Conservation (phyloP, 2,329 filamentous ascomycete genomes). For the Fusarium torreyae region DNA sequence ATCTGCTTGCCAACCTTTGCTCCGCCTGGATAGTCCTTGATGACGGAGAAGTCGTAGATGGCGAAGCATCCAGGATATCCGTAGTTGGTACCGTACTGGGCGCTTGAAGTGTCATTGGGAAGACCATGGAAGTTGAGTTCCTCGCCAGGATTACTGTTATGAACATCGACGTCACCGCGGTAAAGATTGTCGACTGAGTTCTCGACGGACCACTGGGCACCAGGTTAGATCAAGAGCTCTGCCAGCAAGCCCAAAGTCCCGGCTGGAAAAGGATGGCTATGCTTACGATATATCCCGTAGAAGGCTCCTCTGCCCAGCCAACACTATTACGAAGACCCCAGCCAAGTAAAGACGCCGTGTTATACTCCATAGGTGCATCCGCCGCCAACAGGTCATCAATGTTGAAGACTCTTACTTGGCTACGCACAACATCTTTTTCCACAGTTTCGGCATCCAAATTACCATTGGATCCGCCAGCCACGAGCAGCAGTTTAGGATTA, state of each 20-base stretch:
- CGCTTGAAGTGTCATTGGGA: constrained; percentile 14
- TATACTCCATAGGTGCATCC: not conserved
- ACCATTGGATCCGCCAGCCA: constrained; percentile 18
- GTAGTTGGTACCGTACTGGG: constrained; percentile 11
- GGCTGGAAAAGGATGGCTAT: not conserved
- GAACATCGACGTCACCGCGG: constrained; percentile 8
- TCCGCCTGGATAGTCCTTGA: constrained; percentile 4
- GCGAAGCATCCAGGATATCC: constrained; percentile 24
- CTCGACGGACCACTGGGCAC: constrained; percentile 13
- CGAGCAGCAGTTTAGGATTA: constrained; percentile 15
- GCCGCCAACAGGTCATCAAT: constrained; percentile 11
- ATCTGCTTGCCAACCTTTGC: constrained; percentile 17
- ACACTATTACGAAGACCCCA: constrained; percentile 28
- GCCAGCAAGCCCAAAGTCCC: no score
- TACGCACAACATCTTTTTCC: constrained; percentile 15
- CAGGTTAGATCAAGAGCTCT: not conserved
- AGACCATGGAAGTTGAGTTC: constrained; percentile 22
- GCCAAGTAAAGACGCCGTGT: not conserved
- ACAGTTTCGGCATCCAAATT: constrained; percentile 14
- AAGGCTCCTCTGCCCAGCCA: constrained; percentile 19
- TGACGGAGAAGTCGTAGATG: constrained; percentile 8
- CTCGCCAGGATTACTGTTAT: constrained; percentile 20
- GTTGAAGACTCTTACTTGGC: constrained; percentile 9
- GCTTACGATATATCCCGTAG: constrained; percentile 16
- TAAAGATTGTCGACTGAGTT: constrained; percentile 27